Base-by-base conservation (phyloP, 2,329 filamentous ascomycete species). In the Penicillium janthinellum region DNA sequence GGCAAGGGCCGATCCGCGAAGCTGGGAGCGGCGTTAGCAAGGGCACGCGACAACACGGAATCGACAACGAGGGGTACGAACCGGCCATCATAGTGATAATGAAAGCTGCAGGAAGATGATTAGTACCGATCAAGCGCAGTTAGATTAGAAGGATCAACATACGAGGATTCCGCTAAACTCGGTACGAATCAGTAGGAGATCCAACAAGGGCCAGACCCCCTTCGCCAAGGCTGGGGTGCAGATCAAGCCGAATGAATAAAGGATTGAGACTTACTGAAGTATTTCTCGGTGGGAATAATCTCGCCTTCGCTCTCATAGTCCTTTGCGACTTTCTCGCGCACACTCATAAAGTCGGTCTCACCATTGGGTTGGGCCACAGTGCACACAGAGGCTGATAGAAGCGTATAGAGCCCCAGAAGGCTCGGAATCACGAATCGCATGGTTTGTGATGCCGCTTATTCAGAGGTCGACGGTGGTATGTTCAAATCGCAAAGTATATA, bases 41-140 rank as follows among this genome's bases (percentile, higher is more conserved):
- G 42, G 20, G n/a, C 20, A 49, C 15, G 38, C 47, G 34, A 53
- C 10, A 39, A 14, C n/a, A 6, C 14, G 51, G 25, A n/a, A 41
- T 41, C 14, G 7, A 11, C 39, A 45, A 14, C n/a, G 12, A 41
- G 22, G 28, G 28, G 7, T 41, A 45, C 61, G 54, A 68, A 75
- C 73, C 73, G 82, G 59, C 83, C 83, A 65, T 86, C 84, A 71
- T 85, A 85, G 64, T 86, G 83, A 55, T 78, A 75, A 66, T 84
- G 77, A 70, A 86, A 86, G 61, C 79, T 79, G 44, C 17, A 25
- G 41, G 3, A 20, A 63, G n/a, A 44, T 48, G 14, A 39, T 59
- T 49, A 59, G 58, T 59, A 54, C 10, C 12, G 34, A n/a, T 39
- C 5, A 17, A 14, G 15, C 50, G 20, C 20, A 25, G 7, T n/a